Evolutionary conservation across 805 yeast species (phyloP).

Genomic region (Wickerhamiella hasegawae): DNA sequence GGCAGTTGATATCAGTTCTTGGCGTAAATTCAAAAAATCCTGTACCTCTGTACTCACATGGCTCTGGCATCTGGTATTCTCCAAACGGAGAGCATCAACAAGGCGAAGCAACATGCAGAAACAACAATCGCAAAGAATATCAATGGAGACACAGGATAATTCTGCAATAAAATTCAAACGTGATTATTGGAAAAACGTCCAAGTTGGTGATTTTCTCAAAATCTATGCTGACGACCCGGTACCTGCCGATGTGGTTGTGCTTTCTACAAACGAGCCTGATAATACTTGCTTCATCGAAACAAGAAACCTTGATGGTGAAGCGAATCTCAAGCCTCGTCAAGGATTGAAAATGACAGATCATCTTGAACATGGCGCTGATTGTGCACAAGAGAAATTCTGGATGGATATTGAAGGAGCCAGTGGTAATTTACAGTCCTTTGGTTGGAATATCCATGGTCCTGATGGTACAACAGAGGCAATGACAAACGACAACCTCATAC

Average conservation of each 20-base stretch:
- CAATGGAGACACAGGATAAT: neutral
- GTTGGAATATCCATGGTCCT: conserved; percentile 41
- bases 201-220: conserved; percentile 61
- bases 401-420: conserved; percentile 60
- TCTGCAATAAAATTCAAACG: conserved; percentile 27
- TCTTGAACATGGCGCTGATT: too few species aligned
- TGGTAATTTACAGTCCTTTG: conserved; percentile 43
- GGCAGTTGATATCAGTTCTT: conserved; percentile 37
- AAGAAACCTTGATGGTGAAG: conserved; percentile 61
- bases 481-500: conserved; percentile 46
- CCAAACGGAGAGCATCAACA: neutral
- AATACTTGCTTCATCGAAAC: conserved; percentile 59
- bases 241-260: conserved; percentile 59
- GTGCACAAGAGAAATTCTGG: conserved; percentile 40
- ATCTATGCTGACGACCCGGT: conserved; percentile 57
- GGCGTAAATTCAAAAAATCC: conserved; percentile 59
- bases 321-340: conserved; percentile 50
- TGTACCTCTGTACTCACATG: conserved; percentile 21
- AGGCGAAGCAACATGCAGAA: neutral
- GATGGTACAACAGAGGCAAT: conserved; percentile 34
- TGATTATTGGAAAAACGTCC: conserved; percentile 56
- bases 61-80: neutral
- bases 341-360: too few species aligned
- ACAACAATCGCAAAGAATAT: neutral
- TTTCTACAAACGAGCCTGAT: conserved; percentile 58